Percentiles rank a stretch among this genome's conserved stretches.
Evolutionary conservation across 1,139 yeast genomes (phyloP).

Genomic region (Hansenula lynferdii): DNA sequence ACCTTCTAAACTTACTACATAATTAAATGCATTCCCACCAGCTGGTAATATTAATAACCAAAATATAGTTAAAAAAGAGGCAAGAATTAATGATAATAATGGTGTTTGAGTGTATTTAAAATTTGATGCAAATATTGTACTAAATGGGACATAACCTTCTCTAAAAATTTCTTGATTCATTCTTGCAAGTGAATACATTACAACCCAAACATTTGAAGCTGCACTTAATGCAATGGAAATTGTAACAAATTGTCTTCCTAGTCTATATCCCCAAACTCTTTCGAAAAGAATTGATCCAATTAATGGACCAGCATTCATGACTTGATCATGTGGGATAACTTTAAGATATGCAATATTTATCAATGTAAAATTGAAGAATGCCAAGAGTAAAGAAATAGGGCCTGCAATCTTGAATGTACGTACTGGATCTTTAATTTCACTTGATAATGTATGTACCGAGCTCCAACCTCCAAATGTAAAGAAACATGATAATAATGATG

Average conservation of each 20-base stretch:
- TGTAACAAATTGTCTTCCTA: constrained; percentile 52
- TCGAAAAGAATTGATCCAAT: constrained; percentile 56
- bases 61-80: constrained; percentile 27
- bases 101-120: constrained; percentile 53
- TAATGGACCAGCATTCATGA: constrained; percentile 49
- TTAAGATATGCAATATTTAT: constrained; percentile 54
- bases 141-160: constrained; percentile 57
- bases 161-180: constrained; percentile 62
- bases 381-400: constrained; percentile 45
- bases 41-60: constrained; percentile 43
- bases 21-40: constrained; percentile 49
- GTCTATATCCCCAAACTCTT: constrained; percentile 44
- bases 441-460: constrained; percentile 55
- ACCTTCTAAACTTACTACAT: constrained; percentile 54
- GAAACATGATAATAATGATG: constrained; percentile 54
- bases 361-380: constrained; percentile 45
- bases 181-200: constrained; percentile 52
- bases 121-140: constrained; percentile 48
- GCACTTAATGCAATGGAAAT: constrained; percentile 55
- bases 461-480: constrained; percentile 66
- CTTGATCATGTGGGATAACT: constrained; percentile 49
- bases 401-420: constrained; percentile 58
- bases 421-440: constrained; percentile 55
- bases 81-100: constrained; percentile 35
- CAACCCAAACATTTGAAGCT: constrained; percentile 61